Conservation (phyloP, 306 rosid genomes). For the Lupinus albus region DNA sequence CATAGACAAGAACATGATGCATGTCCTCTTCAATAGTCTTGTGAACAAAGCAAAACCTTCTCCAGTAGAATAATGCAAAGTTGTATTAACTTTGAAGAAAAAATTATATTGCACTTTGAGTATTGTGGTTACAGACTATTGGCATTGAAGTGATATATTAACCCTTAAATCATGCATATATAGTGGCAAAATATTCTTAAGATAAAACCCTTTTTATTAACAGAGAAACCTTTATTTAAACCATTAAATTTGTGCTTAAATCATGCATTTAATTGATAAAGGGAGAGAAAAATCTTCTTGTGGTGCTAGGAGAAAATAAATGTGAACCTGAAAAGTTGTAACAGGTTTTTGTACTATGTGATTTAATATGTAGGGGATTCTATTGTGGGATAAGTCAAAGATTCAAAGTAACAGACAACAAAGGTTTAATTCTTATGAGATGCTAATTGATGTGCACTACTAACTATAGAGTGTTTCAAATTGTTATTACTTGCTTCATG, state of each 20-base stretch:
- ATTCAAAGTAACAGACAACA: background rate
- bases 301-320: background rate
- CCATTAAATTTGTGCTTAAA: background rate
- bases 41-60: background rate
- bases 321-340: background rate
- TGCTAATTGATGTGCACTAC: too few relatives aligned
- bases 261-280: background rate
- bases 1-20: conserved; percentile 42
- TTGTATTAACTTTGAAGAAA: too few relatives aligned
- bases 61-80: too few relatives aligned
- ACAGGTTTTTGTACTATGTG: background rate
- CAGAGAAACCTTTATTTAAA: too few relatives aligned
- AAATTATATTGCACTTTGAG: too few relatives aligned
- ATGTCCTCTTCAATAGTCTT: conserved; percentile 6
- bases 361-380: background rate
- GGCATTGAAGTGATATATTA: background rate
- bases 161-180: conserved; percentile 3
- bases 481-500: too few relatives aligned
- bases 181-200: background rate
- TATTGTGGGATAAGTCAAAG: background rate
- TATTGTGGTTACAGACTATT: background rate
- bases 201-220: too few relatives aligned
- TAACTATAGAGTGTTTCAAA: too few relatives aligned
- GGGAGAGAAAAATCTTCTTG: too few relatives aligned
- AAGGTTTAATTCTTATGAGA: too few relatives aligned